These are phyloP conservation scores for Reticulascus tulasneorum DNA, from an alignment of 2,329 filamentous ascomycete species.

Conservation along the genomic window DNA sequence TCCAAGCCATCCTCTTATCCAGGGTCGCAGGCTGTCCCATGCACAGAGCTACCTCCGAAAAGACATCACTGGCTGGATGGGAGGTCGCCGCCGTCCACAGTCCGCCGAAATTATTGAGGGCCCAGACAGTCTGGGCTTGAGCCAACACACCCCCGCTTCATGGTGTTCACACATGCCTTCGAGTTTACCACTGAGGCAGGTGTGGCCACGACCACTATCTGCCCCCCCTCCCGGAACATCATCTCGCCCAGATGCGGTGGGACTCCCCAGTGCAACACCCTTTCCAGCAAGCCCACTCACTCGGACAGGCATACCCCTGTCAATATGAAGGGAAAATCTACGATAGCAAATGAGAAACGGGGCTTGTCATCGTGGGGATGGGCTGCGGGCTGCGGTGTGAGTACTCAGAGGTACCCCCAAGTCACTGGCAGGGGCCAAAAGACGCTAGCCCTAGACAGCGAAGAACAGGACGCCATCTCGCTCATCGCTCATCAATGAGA, in stretches of 20 bases:
- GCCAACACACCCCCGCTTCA: conserved; percentile 1
- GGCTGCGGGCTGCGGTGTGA: conserved; percentile 3
- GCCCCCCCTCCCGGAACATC: neutral
- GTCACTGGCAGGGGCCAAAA: conserved; percentile 5
- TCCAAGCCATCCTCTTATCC: too few relatives aligned
- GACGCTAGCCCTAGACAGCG: conserved; percentile 6
- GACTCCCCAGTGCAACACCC: conserved; percentile 7
- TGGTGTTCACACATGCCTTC: neutral
- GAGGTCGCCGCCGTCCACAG: neutral
- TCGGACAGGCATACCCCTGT: conserved; percentile 2
- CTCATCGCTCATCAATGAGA: neutral
- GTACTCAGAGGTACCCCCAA: conserved; percentile 8
- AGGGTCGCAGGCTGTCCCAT: too few relatives aligned
- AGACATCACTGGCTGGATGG: too few relatives aligned
- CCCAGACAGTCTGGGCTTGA: too few relatives aligned
- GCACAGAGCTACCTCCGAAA: too few relatives aligned
- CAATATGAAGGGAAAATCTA: conserved; percentile 6
- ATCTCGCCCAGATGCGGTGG: conserved; percentile 3
- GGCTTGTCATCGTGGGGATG: conserved; percentile 3
- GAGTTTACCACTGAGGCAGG: neutral
- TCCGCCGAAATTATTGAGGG: too few relatives aligned
- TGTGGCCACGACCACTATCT: neutral
- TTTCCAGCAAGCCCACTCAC: conserved; percentile 8
- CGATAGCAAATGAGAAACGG: conserved; percentile 7
- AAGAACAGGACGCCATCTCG: neutral